phyloP scores from a whole-genome alignment of 2,329 filamentous ascomycete genomes.

The Grosmannia serpens region DNA sequence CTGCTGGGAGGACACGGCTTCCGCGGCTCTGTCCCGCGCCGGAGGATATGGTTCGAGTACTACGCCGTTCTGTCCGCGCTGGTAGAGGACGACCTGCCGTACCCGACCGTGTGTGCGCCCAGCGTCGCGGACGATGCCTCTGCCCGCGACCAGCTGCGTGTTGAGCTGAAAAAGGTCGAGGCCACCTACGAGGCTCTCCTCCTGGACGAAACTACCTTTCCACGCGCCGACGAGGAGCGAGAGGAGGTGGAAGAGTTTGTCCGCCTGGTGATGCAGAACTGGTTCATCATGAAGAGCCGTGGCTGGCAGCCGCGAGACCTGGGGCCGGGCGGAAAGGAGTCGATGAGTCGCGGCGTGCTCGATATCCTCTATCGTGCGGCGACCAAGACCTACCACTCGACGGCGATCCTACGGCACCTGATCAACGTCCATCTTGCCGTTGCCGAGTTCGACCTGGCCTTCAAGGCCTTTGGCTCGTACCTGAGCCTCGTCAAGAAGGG shows the following conservation, averaged over 20 bases:
- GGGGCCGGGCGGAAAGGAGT: conserved; percentile 67
- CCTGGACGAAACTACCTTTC: conserved; percentile 70
- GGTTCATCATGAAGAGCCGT: conserved; percentile 68
- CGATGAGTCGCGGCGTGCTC: conserved; percentile 63
- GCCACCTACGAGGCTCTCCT: conserved; percentile 67
- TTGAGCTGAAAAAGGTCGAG: conserved; percentile 72
- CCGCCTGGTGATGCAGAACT: conserved; percentile 70
- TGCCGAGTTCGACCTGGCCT: conserved; percentile 83
- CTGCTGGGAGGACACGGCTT: conserved; percentile 45
- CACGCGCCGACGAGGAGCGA: conserved; percentile 68
- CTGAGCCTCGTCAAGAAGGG: conserved; percentile 76
- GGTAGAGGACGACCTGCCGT: conserved; percentile 53
- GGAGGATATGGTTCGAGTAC: conserved; percentile 74
- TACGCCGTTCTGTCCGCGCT: conserved; percentile 70
- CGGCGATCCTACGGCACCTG: conserved; percentile 70
- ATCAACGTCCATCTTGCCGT: conserved; percentile 81
- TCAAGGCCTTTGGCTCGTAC: conserved; percentile 87
- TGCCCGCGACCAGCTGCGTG: conserved; percentile 51
- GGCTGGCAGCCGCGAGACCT: conserved; percentile 73
- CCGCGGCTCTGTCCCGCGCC: conserved; percentile 46
- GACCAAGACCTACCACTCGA: conserved; percentile 92
- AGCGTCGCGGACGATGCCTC: conserved; percentile 32
- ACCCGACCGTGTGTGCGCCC: conserved; percentile 36
- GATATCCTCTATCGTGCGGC: conserved; percentile 85
- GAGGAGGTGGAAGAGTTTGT: conserved; percentile 74